phyloP scores from a whole-genome alignment of 352 stramenopile genomes.

The Phytophthora cryptogea region DNA sequence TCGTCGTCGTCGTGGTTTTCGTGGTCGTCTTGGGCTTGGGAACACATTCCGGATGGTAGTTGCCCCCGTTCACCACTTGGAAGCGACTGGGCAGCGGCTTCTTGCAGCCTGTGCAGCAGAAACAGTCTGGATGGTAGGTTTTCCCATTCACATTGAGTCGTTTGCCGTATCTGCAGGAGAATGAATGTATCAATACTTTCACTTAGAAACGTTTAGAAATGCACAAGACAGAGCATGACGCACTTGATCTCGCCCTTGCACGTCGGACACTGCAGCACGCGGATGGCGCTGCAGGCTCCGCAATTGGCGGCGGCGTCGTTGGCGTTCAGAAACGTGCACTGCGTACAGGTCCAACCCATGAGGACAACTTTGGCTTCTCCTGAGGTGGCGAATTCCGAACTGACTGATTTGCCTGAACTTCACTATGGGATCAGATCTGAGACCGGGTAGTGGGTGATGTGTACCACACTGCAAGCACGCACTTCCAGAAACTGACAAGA shows the following conservation, averaged over 20 bases:
- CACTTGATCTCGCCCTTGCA: slow-evolving; percentile 44
- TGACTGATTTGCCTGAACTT: slow-evolving; percentile 14
- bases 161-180: slow-evolving; percentile 37
- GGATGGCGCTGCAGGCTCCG: slow-evolving; percentile 46
- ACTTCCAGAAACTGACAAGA: slow-evolving; percentile 25
- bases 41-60: slow-evolving; percentile 47
- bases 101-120: slow-evolving; percentile 51
- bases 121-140: slow-evolving; percentile 55
- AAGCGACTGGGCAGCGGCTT: slow-evolving; percentile 39
- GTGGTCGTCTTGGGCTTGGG: slow-evolving; percentile 28
- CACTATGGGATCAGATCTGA: slow-evolving; percentile 22
- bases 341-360: slow-evolving; percentile 46
- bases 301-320: slow-evolving; percentile 41
- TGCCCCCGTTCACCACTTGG: slow-evolving; percentile 40
- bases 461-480: neutral
- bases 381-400: slow-evolving; percentile 21
- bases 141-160: slow-evolving; percentile 45
- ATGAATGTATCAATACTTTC: neutral
- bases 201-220: slow-evolving; percentile 12
- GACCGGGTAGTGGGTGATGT: neutral
- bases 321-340: slow-evolving; percentile 55
- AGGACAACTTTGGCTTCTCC: neutral
- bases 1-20: slow-evolving; percentile 24
- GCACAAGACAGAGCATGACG: slow-evolving; percentile 1
- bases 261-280: slow-evolving; percentile 44